Conservation (phyloP, 805 yeast species). For the Wickerhamiella dianesei region DNA sequence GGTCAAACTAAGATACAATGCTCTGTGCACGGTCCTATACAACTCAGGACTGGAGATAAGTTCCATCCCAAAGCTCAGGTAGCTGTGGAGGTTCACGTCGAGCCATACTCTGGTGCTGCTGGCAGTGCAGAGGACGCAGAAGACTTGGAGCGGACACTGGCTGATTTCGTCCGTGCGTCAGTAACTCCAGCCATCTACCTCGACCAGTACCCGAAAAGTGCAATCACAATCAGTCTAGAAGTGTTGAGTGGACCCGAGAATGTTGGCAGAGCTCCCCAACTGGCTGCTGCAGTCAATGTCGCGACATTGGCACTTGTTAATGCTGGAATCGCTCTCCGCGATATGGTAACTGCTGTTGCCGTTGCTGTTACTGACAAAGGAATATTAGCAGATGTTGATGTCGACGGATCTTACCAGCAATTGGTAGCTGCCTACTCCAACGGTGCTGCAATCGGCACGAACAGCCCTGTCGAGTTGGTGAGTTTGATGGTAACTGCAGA, state of each 20-base stretch:
- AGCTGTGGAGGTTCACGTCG: conserved; percentile 44
- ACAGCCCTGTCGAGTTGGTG: conserved; percentile 12
- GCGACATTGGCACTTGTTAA: conserved; percentile 68
- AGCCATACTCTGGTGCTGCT: conserved; percentile 34
- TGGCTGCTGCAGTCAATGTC: conserved; percentile 44
- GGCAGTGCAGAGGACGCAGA: conserved; percentile 21
- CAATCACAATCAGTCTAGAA: conserved; percentile 64
- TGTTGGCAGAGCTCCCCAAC: conserved; percentile 26
- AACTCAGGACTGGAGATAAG: conserved; percentile 46
- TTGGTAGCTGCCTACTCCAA: conserved; percentile 15
- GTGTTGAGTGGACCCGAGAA: conserved; percentile 35
- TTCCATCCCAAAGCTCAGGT: conserved; percentile 54
- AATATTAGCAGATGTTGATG: conserved; percentile 13
- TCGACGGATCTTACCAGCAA: conserved; percentile 8
- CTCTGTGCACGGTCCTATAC: conserved; percentile 80
- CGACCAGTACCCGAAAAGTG: conserved; percentile 76
- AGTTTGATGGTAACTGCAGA: conserved; percentile 15
- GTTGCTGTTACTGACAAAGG: conserved; percentile 11
- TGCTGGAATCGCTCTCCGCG: conserved; percentile 68
- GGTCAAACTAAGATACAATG: conserved; percentile 49
- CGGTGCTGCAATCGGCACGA: not conserved
- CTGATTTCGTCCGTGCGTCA: conserved; percentile 39
- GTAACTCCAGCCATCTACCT: conserved; percentile 42
- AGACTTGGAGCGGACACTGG: conserved; percentile 31
- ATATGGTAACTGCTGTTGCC: conserved; percentile 45